Evolutionary conservation across 2,329 filamentous ascomycete species (phyloP).

Genomic region (Cercospora berteroae): DNA sequence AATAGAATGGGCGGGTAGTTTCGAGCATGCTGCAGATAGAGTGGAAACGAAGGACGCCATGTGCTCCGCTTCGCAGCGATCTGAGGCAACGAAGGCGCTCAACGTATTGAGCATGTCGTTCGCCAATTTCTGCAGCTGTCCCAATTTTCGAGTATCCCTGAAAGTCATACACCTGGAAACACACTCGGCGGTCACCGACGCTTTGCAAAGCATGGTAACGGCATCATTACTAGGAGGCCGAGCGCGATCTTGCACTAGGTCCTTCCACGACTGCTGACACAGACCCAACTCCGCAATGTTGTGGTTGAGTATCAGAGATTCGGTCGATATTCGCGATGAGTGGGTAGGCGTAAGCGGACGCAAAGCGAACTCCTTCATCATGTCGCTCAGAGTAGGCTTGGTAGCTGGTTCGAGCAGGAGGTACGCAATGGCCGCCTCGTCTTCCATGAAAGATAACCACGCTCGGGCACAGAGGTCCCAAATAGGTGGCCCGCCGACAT

Average conservation of each 20-base stretch:
- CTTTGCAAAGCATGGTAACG: constrained; percentile 29
- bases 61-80: constrained; percentile 44
- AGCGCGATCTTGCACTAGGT: constrained; percentile 8
- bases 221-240: constrained; percentile 19
- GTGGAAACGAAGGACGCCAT: constrained; percentile 45
- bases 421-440: constrained; percentile 49
- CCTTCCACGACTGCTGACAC: constrained; percentile 21
- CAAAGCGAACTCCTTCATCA: background rate
- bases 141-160: constrained; percentile 30
- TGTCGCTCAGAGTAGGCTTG: constrained; percentile 4
- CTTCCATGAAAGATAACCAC: constrained; percentile 44
- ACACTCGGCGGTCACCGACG: constrained; percentile 29
- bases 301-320: constrained; percentile 28
- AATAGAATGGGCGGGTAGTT: constrained; percentile 7
- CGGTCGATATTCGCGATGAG: constrained; percentile 12
- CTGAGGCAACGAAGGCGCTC: constrained; percentile 37
- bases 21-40: constrained; percentile 31
- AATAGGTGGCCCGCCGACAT: constrained; percentile 34
- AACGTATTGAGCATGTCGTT: constrained; percentile 35
- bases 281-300: constrained; percentile 25
- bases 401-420: constrained; percentile 43
- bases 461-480: constrained; percentile 46
- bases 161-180: constrained; percentile 31
- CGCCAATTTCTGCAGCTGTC: constrained; percentile 32
- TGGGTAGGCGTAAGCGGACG: background rate